Conservation (phyloP, 1,139 yeast genomes). For the Kodamaea ohmeri region DNA sequence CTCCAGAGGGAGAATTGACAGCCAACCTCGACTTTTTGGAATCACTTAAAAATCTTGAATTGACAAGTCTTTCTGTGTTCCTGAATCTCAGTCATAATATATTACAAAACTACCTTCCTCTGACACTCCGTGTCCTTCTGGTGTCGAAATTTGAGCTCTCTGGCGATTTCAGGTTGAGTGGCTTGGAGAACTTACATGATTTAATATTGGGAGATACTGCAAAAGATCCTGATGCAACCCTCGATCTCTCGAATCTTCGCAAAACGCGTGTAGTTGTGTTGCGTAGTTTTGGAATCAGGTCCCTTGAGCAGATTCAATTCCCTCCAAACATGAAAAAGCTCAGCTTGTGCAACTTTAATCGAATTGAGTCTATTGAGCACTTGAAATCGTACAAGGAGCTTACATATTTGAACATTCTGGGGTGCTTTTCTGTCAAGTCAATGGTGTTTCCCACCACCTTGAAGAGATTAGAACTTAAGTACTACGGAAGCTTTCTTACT, state of each 20-base stretch:
- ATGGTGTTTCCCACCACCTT: neutral
- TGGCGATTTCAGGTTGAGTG: neutral
- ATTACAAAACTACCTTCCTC: neutral
- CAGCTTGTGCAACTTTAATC: neutral
- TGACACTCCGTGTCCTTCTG: neutral
- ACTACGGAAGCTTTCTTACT: too few species aligned
- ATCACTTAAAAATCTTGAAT: neutral
- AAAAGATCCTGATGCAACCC: neutral
- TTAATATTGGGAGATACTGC: neutral
- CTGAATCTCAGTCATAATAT: neutral
- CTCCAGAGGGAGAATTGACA: neutral
- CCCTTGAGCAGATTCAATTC: neutral
- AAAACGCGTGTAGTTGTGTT: neutral
- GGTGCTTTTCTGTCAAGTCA: neutral
- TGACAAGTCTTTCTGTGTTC: neutral
- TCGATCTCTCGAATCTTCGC: neutral
- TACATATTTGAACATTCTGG: neutral
- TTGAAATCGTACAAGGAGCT: neutral
- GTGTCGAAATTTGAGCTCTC: neutral
- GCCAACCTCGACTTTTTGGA: neutral
- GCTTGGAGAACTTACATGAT: slow-evolving; percentile 1
- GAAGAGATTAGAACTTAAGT: too few species aligned
- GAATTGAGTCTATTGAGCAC: neutral
- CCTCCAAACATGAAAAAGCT: neutral
- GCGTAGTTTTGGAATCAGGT: neutral